Conservation (phyloP, 2,329 filamentous ascomycete species). For the Ceratocystis alfenasii region DNA sequence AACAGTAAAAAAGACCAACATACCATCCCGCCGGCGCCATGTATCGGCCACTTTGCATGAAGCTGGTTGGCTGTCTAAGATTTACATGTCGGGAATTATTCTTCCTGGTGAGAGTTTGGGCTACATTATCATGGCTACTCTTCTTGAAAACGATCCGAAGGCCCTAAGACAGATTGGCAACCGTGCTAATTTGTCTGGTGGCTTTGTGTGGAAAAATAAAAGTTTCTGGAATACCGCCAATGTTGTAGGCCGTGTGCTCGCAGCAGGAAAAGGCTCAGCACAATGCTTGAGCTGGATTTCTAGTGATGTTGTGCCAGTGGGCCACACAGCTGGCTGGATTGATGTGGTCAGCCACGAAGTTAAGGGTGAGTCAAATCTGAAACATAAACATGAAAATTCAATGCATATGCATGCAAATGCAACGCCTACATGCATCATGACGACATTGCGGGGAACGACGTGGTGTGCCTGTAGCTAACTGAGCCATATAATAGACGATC, state of each 20-base stretch:
- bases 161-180: slow-evolving; percentile 48
- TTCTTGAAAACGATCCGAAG: slow-evolving; percentile 51
- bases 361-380: slow-evolving; percentile 33
- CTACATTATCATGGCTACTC: slow-evolving; percentile 53
- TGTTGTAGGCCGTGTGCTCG: slow-evolving; percentile 52
- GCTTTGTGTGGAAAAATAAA: slow-evolving; percentile 50
- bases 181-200: slow-evolving; percentile 50
- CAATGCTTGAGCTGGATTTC: slow-evolving; percentile 61
- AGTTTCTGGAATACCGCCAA: slow-evolving; percentile 60
- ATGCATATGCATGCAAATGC: background rate
- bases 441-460: background rate
- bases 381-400: background rate
- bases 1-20: slow-evolving; percentile 11
- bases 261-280: slow-evolving; percentile 47
- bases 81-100: slow-evolving; percentile 53
- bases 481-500: slow-evolving; percentile 33
- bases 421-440: background rate
- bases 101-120: slow-evolving; percentile 51
- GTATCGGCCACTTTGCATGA: slow-evolving; percentile 46
- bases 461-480: background rate
- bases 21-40: slow-evolving; percentile 38
- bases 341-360: slow-evolving; percentile 46
- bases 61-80: slow-evolving; percentile 55
- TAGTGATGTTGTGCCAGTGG: slow-evolving; percentile 44
- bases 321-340: slow-evolving; percentile 45